phyloP scores from a whole-genome alignment of 2,329 filamentous ascomycete species.

The Dothiorella sarmentorum region DNA sequence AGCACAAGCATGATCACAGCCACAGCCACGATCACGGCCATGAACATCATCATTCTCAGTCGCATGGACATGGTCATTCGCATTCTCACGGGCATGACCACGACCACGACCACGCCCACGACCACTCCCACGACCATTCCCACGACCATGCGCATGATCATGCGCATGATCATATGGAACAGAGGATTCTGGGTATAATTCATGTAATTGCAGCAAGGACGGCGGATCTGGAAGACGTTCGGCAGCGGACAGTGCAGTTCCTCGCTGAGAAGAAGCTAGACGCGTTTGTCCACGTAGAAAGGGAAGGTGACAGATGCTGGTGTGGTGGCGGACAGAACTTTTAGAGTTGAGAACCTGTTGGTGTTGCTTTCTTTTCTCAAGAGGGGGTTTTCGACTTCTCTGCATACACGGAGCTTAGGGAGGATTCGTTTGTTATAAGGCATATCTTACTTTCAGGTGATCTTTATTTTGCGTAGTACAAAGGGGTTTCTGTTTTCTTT shows the following conservation, averaged over 20 bases:
- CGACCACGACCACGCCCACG: constrained; percentile 32
- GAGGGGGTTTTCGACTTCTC: background rate
- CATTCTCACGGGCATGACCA: constrained; percentile 34
- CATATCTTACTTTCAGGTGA: too few relatives aligned
- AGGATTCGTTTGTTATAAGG: too few relatives aligned
- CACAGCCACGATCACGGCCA: constrained; percentile 35
- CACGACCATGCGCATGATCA: constrained; percentile 34
- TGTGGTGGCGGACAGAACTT: constrained; percentile 49
- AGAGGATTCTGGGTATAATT: constrained; percentile 73
- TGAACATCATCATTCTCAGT: too few relatives aligned
- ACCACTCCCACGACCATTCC: constrained; percentile 23
- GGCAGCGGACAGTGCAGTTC: constrained; percentile 71
- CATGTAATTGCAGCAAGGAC: constrained; percentile 74
- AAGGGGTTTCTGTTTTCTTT: too few relatives aligned
- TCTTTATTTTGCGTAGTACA: too few relatives aligned
- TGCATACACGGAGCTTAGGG: background rate
- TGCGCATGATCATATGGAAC: constrained; percentile 42
- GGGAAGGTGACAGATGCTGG: constrained; percentile 69
- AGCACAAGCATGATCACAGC: constrained; percentile 22
- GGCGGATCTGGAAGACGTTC: constrained; percentile 77
- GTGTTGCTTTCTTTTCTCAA: background rate
- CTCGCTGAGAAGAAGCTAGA: constrained; percentile 70
- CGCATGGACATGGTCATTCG: constrained; percentile 26
- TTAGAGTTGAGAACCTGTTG: background rate
- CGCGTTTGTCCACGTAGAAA: constrained; percentile 81